Base-by-base conservation (phyloP, 2,329 filamentous ascomycete genomes). In the Aspergillus sp. region DNA sequence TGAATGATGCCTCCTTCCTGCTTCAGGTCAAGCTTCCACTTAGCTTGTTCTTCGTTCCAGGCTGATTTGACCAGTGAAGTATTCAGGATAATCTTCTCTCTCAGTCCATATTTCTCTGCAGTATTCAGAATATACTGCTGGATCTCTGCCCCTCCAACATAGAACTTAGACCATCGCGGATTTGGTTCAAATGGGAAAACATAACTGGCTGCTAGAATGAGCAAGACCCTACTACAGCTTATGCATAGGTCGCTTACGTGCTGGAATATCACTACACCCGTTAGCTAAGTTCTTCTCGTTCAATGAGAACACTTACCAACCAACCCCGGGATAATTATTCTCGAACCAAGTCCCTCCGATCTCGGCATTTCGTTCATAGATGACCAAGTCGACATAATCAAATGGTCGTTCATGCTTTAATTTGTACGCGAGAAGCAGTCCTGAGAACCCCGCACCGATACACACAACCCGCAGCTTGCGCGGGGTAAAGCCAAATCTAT, bases 151-250 rank as follows among this genome's bases (percentile, higher is more conserved):
- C 66, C 64, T 5, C 54, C 57, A 2, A 66, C 67, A 40, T 70
- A 73, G 34, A 67, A 67, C 7, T 65, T 59, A 0, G 62, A 65
- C 69, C 69, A 74, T 32, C 66, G 57, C 0, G 68, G 67, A 19
- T 72, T 72, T 2, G 68, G 67, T 8, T 68, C 65, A 44, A 68
- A 74, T 4, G 65, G 68, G 27, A 66, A 67, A 10, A 64, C 59
- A 43, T 72, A 73, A 12, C 67, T 67, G 35, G 68, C 52, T 43
- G 45, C 37, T 3, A 44, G 50, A 33, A 50, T 45, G 36, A 37
- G 19, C 36, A 37, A 13, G 11, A 19, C 2, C 19, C 19, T 19
- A 4, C 19, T 19, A 19, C 19, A 19, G 4, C 19, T 19, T 19
- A 19, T 19, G 19, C 19, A 19, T 19, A 19, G 19, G 19, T 19